phyloP scores from a whole-genome alignment of 208 protist species.

The Leptomonas seymouri region DNA sequence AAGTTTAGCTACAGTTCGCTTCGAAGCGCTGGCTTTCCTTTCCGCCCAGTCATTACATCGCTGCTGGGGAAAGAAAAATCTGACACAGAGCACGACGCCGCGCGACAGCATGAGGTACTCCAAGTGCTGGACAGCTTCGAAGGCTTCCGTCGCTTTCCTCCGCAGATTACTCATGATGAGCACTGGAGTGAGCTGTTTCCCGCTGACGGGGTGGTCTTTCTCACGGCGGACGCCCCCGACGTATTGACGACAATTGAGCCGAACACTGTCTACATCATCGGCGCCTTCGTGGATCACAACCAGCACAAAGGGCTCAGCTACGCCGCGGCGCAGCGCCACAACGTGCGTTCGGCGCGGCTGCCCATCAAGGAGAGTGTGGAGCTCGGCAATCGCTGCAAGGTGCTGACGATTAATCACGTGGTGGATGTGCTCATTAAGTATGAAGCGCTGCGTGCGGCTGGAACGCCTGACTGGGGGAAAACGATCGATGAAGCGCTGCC shows the following conservation, averaged over 20 bases:
- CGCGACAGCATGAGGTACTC: slow-evolving; percentile 43
- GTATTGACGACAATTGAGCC: slow-evolving; percentile 62
- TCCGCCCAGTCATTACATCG: slow-evolving; percentile 79
- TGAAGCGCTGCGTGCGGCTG: slow-evolving; percentile 21
- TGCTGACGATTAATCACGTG: slow-evolving; percentile 92
- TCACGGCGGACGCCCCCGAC: slow-evolving; percentile 78
- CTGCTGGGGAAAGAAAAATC: slow-evolving; percentile 47
- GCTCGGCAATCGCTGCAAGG: slow-evolving; percentile 87
- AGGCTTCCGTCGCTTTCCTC: slow-evolving; percentile 74
- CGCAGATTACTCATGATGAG: slow-evolving; percentile 28
- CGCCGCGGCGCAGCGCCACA: slow-evolving; percentile 52
- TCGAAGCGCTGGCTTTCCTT: slow-evolving; percentile 63
- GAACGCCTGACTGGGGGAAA: slow-evolving; percentile 50
- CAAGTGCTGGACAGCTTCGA: slow-evolving; percentile 48
- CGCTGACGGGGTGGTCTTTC: slow-evolving; percentile 55
- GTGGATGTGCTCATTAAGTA: slow-evolving; percentile 77
- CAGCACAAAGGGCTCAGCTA: slow-evolving; percentile 74
- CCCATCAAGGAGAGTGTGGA: slow-evolving; percentile 79
- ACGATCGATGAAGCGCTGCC: slow-evolving; percentile 78
- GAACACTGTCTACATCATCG: slow-evolving; percentile 77
- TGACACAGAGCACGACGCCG: slow-evolving; percentile 28
- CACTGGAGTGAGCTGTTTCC: slow-evolving; percentile 77
- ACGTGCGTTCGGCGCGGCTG: slow-evolving; percentile 75
- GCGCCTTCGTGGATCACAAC: slow-evolving; percentile 92
- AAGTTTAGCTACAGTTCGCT: slow-evolving; percentile 87